Base-by-base conservation (phyloP, 257 asterid genomes). In the Eustoma russellianum region DNA sequence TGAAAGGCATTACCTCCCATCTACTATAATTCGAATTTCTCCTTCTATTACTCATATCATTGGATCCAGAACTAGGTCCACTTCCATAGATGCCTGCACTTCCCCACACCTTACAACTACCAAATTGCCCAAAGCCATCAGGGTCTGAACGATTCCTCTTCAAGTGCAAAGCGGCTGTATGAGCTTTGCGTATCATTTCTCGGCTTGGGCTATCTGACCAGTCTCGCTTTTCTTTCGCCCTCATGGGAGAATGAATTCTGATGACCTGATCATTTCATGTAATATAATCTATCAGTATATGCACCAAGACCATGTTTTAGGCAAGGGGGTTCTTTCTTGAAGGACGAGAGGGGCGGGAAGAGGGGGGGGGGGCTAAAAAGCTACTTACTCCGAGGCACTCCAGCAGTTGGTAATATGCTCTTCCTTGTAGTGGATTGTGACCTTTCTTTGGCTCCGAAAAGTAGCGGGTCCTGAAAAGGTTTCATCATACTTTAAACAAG, bases 361-460 rank as follows among this genome's bases (percentile, higher is more conserved):
- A 60, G 33, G 62, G 24, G 44, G 13, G 35, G 35, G 61, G 55
- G 24, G 55, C 41, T 34, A 57, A 48, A 11, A 35, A 10, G n/a
- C 13, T 65, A 46, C 95, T 70, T 69, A 88, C 99, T 63, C 99
- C 97, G 70, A 92, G 97, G 76, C 99, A 92, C 79, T 88, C 99
- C 38, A 88, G 77, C 71, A 92, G 99, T 74, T 92, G 99, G 78
- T 88, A 92, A 66, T 92, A 92, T 46, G 97, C 98, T 71, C 98
- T 79, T 74, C 98, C 98, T 69, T 92, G 98, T 59, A 92, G 98
- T 54, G 98, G 98, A 73, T 92, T 92, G 77, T 92, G 98, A 61
- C 98, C 98, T 73, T 85, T 83, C 73, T 88, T 92, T 24, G 98
- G 97, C 47, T 86, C 72, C 51, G 98, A 92, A 76, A 92, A 92